Percentiles rank a stretch among this genome's conserved stretches.
Evolutionary conservation across 768 basidiomycete genomes (phyloP).

Genomic region (Naganishia vaughanmartiniae): DNA sequence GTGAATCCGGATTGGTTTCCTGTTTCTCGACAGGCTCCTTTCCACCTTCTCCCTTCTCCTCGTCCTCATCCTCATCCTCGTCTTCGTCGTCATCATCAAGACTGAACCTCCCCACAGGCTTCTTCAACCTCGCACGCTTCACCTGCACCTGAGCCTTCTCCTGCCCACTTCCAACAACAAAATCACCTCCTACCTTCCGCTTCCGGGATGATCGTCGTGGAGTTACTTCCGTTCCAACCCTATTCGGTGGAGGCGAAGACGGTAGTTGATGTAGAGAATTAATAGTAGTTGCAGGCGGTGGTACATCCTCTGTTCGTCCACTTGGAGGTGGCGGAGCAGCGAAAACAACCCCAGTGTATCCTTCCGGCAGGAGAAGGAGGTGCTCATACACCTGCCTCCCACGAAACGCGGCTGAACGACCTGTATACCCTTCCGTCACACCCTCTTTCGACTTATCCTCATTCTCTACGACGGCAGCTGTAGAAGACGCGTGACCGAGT

Average conservation of each 20-base stretch:
- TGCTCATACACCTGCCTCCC: conserved; percentile 12
- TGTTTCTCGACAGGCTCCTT: not conserved
- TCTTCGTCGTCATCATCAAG: conserved; percentile 9
- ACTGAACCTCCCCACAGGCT: conserved; percentile 14
- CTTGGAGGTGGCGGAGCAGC: not conserved
- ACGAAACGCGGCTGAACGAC: conserved; percentile 2
- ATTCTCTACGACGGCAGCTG: not conserved
- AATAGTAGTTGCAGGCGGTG: too few species aligned
- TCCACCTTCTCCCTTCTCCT: not conserved
- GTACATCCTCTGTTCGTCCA: conserved; percentile 7
- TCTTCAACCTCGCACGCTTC: not conserved
- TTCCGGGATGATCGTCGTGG: conserved; percentile 1
- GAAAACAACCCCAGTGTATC: not conserved
- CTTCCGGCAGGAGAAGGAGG: not conserved
- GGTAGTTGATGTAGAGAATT: too few species aligned
- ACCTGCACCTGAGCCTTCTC: not conserved
- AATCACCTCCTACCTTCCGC: not conserved
- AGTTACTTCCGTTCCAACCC: not conserved
- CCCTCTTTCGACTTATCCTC: not conserved
- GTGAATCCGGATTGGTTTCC: not conserved
- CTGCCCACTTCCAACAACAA: not conserved
- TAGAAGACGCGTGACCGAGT: not conserved
- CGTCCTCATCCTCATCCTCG: not conserved
- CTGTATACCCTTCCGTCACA: not conserved
- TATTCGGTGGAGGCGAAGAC: too few species aligned